Evolutionary conservation across 345 rosid genomes (phyloP), one percentile per base, ranked within the genome.

Genomic region (Boechera divaricarpa): DNA sequence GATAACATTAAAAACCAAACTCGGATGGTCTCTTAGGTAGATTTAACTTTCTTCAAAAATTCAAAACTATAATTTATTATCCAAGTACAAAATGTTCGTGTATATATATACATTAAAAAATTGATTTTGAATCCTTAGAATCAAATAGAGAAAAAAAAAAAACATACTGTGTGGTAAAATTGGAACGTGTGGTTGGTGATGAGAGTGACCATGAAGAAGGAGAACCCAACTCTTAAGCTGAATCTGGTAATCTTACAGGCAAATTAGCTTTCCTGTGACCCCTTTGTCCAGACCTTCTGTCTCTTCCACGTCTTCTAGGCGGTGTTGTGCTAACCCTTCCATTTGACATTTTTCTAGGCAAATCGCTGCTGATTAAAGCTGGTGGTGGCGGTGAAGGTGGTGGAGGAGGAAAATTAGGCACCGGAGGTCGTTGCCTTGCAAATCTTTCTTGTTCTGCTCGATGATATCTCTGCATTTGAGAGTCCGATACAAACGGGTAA

Each of bases 391-490:
- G 86, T 49, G 81, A 38, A 38, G 77, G 78, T 1, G 77, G 73
- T 0, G 90, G 89, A 15, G 90, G 84, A 35, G 83, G 79, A 45
- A 69, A 57, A 44, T 72, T 69, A 41, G 83, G 84, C 62, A 53
- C 73, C 29, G 82, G 87, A 51, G 80, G 81, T 77, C 75, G 76
- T 80, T 80, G 83, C 59, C 79, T 83, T 41, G 83, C 85, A 2
- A 77, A 51, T 57, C 77, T 72, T 44, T 80, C 83, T 76, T 70
- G 69, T 49, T 81, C 93, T 31, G 88, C 83, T 63, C 88, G 78
- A 69, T 94, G 98, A 83, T 92, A 86, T 87, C 84, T 89, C 97
- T 94, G 93, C 83, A 82, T 41, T 59, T 63, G 41, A 67, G 28
- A 31, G 61, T 45, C 48, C 18, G 67, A 55, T 31, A 52, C 9